A percentile compares a stretch with the other conserved stretches of the same genome.
Conservation (phyloP, 2,329 filamentous ascomycete genomes). For the Tolypocladium ovalisporum region DNA sequence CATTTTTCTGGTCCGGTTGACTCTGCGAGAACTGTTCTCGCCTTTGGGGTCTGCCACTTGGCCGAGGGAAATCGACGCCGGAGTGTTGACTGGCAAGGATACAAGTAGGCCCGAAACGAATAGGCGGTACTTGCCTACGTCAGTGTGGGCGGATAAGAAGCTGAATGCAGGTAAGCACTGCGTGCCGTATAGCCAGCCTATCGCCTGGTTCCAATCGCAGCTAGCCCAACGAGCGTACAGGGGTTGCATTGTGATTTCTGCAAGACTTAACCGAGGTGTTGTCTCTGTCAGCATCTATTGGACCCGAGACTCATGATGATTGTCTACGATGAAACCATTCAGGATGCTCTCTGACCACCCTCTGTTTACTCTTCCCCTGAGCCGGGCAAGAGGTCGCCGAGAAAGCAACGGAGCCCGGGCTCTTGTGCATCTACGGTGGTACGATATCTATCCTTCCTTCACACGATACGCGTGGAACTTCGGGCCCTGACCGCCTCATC, state of each 20-base stretch:
- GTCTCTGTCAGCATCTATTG: no score
- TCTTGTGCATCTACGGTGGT: background rate
- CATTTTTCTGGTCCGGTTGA: background rate
- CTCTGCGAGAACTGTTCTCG: background rate
- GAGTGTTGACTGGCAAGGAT: no score
- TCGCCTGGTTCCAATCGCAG: no score
- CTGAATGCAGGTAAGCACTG: no score
- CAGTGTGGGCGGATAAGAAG: background rate
- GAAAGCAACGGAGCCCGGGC: background rate
- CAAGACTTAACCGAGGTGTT: no score
- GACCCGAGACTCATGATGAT: no score
- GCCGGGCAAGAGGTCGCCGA: background rate
- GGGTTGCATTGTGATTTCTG: no score
- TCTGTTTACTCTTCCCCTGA: background rate
- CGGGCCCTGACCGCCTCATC: no score
- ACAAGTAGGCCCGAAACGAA: background rate
- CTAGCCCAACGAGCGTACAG: no score
- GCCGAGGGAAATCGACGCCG: no score
- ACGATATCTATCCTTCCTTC: background rate
- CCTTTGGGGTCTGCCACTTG: background rate
- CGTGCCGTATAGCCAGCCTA: no score
- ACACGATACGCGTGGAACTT: background rate
- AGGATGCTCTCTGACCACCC: background rate
- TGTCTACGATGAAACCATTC: no score
- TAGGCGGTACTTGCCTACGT: background rate